Evolutionary conservation across 2,329 filamentous ascomycete species (phyloP), one percentile per base, ranked within the genome.

Genomic region (Paradendryphiella salina): DNA sequence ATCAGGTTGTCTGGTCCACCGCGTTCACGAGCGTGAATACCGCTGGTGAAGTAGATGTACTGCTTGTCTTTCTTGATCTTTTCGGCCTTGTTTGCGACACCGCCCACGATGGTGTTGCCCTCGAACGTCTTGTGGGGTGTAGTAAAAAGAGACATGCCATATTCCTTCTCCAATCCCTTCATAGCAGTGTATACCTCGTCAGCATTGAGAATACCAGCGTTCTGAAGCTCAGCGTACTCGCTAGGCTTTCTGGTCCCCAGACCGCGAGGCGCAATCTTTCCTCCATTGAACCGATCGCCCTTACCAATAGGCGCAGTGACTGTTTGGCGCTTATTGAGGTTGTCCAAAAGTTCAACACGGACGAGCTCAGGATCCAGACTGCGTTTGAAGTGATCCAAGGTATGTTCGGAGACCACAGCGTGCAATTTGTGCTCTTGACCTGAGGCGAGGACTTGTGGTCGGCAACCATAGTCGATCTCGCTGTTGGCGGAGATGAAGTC

Each of bases 1-100:
- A 85, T 70, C 8, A 85, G 71, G 51, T 80, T 76, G 61, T 85
- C 82, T 0, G 82, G 76, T 0, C 77, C 79, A n/a, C 82, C 82
- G 14, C 82, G 77, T 68, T 85, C 82, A 15, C 82, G 78, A 3
- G 82, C 80, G 56, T 85, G 82, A 23, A 84, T 79, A 11, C 75
- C 80, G 15, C 76, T 77, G 48, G 79, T 79, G 52, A 85, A 72
- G 63, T 80, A 81, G 21, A 82, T 76, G 32, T 77, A 75, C 54
- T 79, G 78, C 13, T 73, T 72, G 42, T 73, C 65, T 29, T 73
- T 72, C 39, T 73, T 71, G 14, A 67, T 68, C 39, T 73, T 71
- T 37, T 75, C 73, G 21, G 79, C 79, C 33, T 81, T 72, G 54
- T 75, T 73, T 10, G 68, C 73, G 4, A 76, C 78, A 17, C 72